Evolutionary conservation across 805 yeast genomes (phyloP), one percentile per base, ranked within the genome.

Genomic region (Kuraishia borneana): DNA sequence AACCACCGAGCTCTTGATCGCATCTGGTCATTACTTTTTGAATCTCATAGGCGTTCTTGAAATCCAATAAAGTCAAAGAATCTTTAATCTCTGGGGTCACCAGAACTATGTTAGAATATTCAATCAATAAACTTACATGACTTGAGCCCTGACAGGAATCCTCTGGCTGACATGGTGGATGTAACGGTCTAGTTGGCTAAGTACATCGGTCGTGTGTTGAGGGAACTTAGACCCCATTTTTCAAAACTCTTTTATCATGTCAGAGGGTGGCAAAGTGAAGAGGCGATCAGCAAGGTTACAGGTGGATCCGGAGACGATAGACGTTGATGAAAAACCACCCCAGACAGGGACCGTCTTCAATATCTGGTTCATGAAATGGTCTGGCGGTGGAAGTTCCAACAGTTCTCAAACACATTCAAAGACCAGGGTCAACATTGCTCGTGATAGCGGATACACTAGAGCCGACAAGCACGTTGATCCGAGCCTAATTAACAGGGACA

Each of bases 281-380:
- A 46, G 57, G 26, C 53, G 51, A 34, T 68, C 85, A 0, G 96
- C 96, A 1, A 59, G 92, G 21, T 61, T 76, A 2, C 96, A 85
- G 48, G 73, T 83, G 1, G 78, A 76, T 37, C 80, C 83, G 1
- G 65, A 68, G 0, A 62, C 75, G 0, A 60, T 70, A 2, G 65
- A 68, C 14, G 63, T 58, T 1, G 75, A 73, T 28, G 75, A 69
- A 27, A 68, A 71, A 31, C 95, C 95, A 0, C 77, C 83, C 5
- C 94, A 83, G 42, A 70, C 81, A 1, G 95, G 95, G 0, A 71
- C 76, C 6, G 73, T 76, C 0, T 88, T 81, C 61, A 88, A 88
- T 47, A 66, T 84, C 12, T 88, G 96, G 96, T 88, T 73, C 53
- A 64, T 79, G 37, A 80, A 79, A 53, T 88, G 96, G 96, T 74